Evolutionary conservation across 2,329 filamentous ascomycete species (phyloP).

Genomic region (Sordariomycetes sp.): DNA sequence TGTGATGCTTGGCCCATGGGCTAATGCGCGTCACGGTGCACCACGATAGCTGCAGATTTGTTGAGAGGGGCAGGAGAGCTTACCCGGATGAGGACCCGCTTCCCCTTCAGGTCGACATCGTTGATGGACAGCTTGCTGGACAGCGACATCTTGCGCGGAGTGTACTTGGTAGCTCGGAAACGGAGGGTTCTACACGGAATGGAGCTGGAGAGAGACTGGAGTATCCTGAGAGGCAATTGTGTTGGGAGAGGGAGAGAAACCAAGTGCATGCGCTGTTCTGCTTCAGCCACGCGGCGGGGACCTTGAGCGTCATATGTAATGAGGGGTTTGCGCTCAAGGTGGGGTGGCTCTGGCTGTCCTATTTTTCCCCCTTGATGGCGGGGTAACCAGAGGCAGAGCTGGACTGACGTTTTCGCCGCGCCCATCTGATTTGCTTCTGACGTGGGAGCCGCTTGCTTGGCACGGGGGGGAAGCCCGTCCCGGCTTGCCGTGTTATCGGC

Average conservation of each 20-base stretch:
- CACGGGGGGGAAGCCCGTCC: neutral
- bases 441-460: neutral
- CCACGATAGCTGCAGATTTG: neutral
- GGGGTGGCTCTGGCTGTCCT: neutral
- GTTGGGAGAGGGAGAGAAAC: neutral
- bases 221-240: neutral
- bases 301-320: neutral
- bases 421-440: neutral
- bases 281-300: neutral
- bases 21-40: neutral
- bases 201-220: neutral
- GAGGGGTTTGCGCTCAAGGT: constrained; percentile 1
- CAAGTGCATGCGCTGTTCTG: neutral
- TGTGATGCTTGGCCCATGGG: neutral
- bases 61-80: constrained; percentile 23
- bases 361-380: neutral
- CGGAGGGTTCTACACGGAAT: neutral
- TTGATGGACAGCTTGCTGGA: constrained; percentile 96
- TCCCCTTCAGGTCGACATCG: constrained; percentile 94
- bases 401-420: neutral
- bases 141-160: constrained; percentile 71
- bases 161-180: constrained; percentile 5
- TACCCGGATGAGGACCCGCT: constrained; percentile 95
- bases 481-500: neutral
- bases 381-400: neutral